Conservation (phyloP, 352 stramenopile species). For the Thalassiosira oceanica region DNA sequence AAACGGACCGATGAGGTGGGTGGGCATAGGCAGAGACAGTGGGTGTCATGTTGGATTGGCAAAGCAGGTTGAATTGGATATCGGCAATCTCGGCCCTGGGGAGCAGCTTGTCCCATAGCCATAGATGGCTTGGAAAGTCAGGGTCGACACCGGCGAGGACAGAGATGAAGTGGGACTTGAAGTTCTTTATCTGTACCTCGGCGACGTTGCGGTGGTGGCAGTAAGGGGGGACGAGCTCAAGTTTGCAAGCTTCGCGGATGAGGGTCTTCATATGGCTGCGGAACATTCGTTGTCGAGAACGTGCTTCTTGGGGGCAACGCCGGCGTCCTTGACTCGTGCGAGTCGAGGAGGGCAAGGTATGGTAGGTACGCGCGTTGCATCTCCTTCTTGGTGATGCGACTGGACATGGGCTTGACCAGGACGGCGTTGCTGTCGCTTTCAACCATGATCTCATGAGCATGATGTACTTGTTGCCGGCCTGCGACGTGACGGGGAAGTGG, state of each 20-base stretch:
- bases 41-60: conserved; percentile 29
- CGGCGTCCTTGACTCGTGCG: conserved; percentile 7
- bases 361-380: conserved; percentile 34
- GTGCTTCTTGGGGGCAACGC: conserved; percentile 17
- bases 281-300: conserved; percentile 43
- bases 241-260: conserved; percentile 23
- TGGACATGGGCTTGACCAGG: conserved; percentile 35
- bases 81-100: conserved; percentile 45
- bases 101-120: conserved; percentile 49
- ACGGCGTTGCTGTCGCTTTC: conserved; percentile 61
- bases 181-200: conserved; percentile 56
- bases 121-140: conserved; percentile 47
- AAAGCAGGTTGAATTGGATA: conserved; percentile 52
- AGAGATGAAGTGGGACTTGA: conserved; percentile 60
- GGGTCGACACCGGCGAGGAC: conserved; percentile 19
- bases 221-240: conserved; percentile 32
- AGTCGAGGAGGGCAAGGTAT: no score
- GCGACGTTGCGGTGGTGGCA: conserved; percentile 49
- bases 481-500: conserved; percentile 31
- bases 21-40: conserved; percentile 35
- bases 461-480: conserved; percentile 48
- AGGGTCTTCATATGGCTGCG: conserved; percentile 11
- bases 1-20: conserved; percentile 28
- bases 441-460: conserved; percentile 59
- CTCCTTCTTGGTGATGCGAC: conserved; percentile 10